Evolutionary conservation across 305 asterid genomes (phyloP).

Genomic region (Nicotiana rustica): DNA sequence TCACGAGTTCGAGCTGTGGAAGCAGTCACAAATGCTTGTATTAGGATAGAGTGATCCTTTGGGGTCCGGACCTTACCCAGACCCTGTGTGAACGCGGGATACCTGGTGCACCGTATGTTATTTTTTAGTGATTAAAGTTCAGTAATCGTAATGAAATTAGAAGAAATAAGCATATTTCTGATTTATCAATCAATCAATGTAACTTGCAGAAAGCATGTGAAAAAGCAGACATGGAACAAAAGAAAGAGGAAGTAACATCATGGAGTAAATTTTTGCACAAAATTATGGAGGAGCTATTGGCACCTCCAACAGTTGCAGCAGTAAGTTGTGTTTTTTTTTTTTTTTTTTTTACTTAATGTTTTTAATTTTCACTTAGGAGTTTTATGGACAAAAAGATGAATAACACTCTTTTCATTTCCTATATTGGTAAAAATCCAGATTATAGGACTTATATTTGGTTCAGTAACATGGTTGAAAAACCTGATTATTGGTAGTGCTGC

Average conservation of each 20-base stretch:
- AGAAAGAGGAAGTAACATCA: slow-evolving; percentile 33
- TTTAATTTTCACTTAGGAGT: neutral
- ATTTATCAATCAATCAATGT: neutral
- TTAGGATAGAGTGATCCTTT: too few species aligned
- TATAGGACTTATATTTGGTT: slow-evolving; percentile 64
- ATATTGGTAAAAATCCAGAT: slow-evolving; percentile 45
- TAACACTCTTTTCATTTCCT: neutral
- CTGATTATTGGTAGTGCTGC: slow-evolving; percentile 68
- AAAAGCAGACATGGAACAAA: neutral
- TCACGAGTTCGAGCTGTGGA: too few species aligned
- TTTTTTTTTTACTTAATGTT: neutral
- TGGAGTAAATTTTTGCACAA: slow-evolving; percentile 51
- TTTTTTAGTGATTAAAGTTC: too few species aligned
- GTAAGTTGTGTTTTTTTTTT: slow-evolving; percentile 44
- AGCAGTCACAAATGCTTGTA: too few species aligned
- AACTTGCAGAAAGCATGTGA: neutral
- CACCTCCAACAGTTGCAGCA: slow-evolving; percentile 76
- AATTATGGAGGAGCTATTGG: slow-evolving; percentile 59
- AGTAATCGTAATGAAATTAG: too few species aligned
- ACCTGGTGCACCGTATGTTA: too few species aligned
- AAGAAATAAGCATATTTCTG: neutral
- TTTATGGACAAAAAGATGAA: neutral
- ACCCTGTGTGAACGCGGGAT: too few species aligned
- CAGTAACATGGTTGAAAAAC: slow-evolving; percentile 61
- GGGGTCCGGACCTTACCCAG: too few species aligned